A percentile compares a stretch with the other conserved stretches of the same genome.
phyloP scores from a whole-genome alignment of 345 rosid genomes.

The Eucalyptus fibrosa region DNA sequence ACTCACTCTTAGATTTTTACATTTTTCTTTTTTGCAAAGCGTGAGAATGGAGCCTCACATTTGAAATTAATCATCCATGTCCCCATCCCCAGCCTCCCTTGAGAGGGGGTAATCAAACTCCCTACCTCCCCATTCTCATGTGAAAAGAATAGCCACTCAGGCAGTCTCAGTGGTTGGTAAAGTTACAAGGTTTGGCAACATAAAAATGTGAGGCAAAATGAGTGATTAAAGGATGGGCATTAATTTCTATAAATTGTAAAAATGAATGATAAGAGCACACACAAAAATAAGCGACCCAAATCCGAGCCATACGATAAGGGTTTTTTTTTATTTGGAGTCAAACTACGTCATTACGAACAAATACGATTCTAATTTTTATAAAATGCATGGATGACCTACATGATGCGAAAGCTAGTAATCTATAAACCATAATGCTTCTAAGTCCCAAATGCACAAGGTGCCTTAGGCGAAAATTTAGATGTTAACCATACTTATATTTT shows the following conservation, averaged over 20 bases:
- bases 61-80: too few relatives aligned
- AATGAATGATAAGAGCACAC: background rate
- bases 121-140: too few relatives aligned
- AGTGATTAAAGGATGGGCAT: background rate
- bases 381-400: background rate
- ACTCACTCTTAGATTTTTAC: too few relatives aligned
- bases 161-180: too few relatives aligned
- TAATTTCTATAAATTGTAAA: too few relatives aligned
- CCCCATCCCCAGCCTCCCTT: too few relatives aligned
- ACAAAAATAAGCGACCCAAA: too few relatives aligned
- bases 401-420: background rate
- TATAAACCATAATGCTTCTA: background rate
- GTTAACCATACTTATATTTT: background rate
- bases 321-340: background rate
- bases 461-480: background rate
- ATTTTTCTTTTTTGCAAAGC: too few relatives aligned
- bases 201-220: background rate
- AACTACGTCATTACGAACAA: background rate
- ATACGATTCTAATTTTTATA: too few relatives aligned
- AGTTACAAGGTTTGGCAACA: background rate
- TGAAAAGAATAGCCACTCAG: too few relatives aligned
- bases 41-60: too few relatives aligned
- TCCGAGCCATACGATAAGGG: background rate
- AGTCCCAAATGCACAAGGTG: background rate
- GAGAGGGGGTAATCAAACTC: too few relatives aligned